Conservation (phyloP, 2,329 filamentous ascomycete genomes). For the Colletotrichum sp. region DNA sequence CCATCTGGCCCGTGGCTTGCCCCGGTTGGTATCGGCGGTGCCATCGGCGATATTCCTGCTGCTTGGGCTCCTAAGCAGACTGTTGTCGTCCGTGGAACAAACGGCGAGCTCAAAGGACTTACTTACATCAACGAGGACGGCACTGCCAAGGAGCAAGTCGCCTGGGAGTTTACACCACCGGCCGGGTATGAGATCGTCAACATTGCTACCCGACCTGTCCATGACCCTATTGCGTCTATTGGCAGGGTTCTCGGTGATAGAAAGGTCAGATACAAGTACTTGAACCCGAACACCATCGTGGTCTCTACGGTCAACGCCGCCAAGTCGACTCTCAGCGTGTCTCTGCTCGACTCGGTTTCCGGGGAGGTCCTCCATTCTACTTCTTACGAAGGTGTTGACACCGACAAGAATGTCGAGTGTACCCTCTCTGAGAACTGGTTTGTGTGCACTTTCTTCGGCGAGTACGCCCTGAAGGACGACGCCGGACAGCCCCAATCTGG, state of each 20-base stretch:
- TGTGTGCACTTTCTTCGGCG: constrained; percentile 77
- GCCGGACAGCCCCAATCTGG: constrained; percentile 34
- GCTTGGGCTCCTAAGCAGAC: constrained; percentile 55
- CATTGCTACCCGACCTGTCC: constrained; percentile 70
- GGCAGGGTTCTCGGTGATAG: constrained; percentile 91
- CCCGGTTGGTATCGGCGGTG: constrained; percentile 55
- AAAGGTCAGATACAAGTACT: constrained; percentile 95
- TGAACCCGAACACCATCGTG: constrained; percentile 85
- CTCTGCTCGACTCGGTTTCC: constrained; percentile 85
- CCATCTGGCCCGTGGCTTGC: constrained; percentile 58
- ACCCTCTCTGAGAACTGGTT: constrained; percentile 95
- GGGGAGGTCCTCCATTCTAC: constrained; percentile 78
- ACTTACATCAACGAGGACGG: constrained; percentile 51
- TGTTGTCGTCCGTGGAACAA: constrained; percentile 56
- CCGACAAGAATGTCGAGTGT: constrained; percentile 74
- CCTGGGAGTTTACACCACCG: constrained; percentile 78
- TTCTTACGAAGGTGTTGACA: constrained; percentile 76
- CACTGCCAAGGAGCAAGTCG: constrained; percentile 48
- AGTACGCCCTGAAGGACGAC: constrained; percentile 62
- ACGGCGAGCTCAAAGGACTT: constrained; percentile 59
- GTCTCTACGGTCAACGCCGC: constrained; percentile 71
- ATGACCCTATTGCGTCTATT: constrained; percentile 93
- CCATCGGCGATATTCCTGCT: constrained; percentile 49
- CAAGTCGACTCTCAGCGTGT: constrained; percentile 68
- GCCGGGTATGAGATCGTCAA: constrained; percentile 70